Percentiles rank a stretch among this genome's conserved stretches.
Evolutionary conservation across 495 filamentous ascomycete species (phyloP).

Genomic region (Aspergillus egyptiacus): DNA sequence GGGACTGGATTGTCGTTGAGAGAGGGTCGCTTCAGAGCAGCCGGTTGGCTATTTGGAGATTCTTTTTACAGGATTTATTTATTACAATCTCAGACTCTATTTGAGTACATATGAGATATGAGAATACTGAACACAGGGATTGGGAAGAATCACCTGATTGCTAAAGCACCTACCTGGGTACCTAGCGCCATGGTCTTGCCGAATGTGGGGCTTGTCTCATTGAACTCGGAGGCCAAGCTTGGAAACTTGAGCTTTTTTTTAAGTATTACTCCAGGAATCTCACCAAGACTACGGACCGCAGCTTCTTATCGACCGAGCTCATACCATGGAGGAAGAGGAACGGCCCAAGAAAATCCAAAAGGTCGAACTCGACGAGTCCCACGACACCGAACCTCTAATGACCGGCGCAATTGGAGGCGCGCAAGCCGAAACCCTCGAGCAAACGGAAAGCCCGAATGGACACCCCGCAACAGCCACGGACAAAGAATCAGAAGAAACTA

Average conservation of each 20-base stretch:
- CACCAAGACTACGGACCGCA: not conserved
- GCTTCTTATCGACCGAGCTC: not conserved
- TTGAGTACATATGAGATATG: not conserved
- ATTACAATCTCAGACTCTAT: not conserved
- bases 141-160: constrained; percentile 9
- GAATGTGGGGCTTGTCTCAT: constrained; percentile 9
- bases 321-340: constrained; percentile 48
- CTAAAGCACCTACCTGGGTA: no score
- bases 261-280: not conserved
- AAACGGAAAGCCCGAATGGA: constrained; percentile 8
- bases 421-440: constrained; percentile 13
- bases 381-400: constrained; percentile 28
- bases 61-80: no score
- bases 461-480: constrained; percentile 6
- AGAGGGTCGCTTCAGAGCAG: no score
- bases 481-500: constrained; percentile 14
- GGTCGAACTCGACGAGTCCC: constrained; percentile 29
- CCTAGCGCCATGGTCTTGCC: not conserved
- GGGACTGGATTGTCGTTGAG: no score
- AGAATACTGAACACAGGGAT: not conserved
- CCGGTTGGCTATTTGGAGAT: no score
- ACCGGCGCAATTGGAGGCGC: constrained; percentile 24
- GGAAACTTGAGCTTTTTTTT: constrained; percentile 20
- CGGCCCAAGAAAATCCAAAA: constrained; percentile 48
- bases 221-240: no score